These are phyloP conservation scores for Candida oleophila DNA, from an alignment of 805 yeast species.

Conservation along the genomic window DNA sequence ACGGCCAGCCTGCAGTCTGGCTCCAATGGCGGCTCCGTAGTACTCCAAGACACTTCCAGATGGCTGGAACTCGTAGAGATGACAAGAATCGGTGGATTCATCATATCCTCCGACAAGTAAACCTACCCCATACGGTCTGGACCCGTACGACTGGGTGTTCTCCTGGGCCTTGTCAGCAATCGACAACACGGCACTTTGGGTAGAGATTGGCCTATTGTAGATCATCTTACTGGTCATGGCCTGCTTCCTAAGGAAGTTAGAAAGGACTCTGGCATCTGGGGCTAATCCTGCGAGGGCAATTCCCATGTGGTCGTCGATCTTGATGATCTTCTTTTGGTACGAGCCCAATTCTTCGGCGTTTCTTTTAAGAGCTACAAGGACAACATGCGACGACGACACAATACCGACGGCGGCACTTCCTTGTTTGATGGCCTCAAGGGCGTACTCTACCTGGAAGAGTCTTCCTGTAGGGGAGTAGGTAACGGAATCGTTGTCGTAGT, in stretches of 20 bases:
- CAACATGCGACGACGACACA: constrained; percentile 82
- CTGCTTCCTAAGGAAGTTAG: constrained; percentile 85
- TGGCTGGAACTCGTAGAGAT: constrained; percentile 92
- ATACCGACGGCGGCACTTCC: constrained; percentile 97
- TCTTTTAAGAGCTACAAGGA: constrained; percentile 88
- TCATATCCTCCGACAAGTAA: constrained; percentile 86
- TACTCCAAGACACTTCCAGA: constrained; percentile 92
- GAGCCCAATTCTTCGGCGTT: constrained; percentile 97
- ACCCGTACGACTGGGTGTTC: constrained; percentile 93
- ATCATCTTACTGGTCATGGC: constrained; percentile 86
- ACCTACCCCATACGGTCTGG: constrained; percentile 98
- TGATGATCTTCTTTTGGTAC: constrained; percentile 89
- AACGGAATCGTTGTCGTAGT: constrained; percentile 97
- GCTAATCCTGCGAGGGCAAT: constrained; percentile 96
- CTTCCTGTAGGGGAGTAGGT: constrained; percentile 96
- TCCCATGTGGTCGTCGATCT: constrained; percentile 92
- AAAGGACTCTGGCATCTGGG: constrained; percentile 94
- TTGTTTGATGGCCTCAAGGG: constrained; percentile 93
- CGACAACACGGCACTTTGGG: constrained; percentile 77
- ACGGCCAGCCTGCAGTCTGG: constrained; percentile 97
- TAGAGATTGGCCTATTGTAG: constrained; percentile 80
- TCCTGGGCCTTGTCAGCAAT: constrained; percentile 96
- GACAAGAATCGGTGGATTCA: constrained; percentile 76
- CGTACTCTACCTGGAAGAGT: constrained; percentile 85
- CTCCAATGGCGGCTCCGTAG: constrained; percentile 94